Evolutionary conservation across 2,329 filamentous ascomycete genomes (phyloP), one percentile per base, ranked within the genome.

Genomic region (Fusarium sp.): DNA sequence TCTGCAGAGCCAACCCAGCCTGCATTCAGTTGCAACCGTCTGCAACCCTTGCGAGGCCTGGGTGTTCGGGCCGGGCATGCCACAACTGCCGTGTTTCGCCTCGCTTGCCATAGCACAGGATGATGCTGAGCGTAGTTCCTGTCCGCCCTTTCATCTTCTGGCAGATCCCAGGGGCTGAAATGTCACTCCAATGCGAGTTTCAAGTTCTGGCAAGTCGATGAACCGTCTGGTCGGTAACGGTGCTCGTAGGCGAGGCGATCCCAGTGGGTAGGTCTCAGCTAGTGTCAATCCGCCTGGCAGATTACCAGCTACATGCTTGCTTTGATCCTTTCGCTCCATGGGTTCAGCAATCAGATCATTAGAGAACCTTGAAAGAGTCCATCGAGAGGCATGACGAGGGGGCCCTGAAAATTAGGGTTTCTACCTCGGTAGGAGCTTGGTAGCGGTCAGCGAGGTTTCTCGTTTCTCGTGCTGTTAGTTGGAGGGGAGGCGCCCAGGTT

Each of bases 41-140:
- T 33, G 49, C 23, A 20, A 61, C 36, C 49, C 34, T 16, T 49
- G 53, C n/a, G 36, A 29, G 16, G 16, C 50, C 38, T 67, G 58
- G 25, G 25, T 42, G n/a, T 46, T 38, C 54, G 49, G 51, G 42
- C 64, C 51, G 67, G 33, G 33, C 36, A 49, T 29, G 50, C 49
- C 42, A 59, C 34, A 67, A 55, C 50, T 67, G 62, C 58, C 58
- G 42, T 59, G 51, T 34, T 58, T 49, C 25, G 61, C 40, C 62
- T 49, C 38, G 49, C 13, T 25, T 16, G 42, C 9, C 42, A 46
- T 46, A 16, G 14, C 42, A 46, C 42, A 46, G 42, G 23, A 23
- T 11, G 20, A 16, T 13, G 33, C 4, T 38, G 51, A 27, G 51
- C 20, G n/a, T 40, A 9, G 50, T 36, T 54, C 31, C 18, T 36